A percentile compares a stretch with the other conserved stretches of the same genome.
Conservation (phyloP, 345 rosid genomes). For the Turnera subulata region DNA sequence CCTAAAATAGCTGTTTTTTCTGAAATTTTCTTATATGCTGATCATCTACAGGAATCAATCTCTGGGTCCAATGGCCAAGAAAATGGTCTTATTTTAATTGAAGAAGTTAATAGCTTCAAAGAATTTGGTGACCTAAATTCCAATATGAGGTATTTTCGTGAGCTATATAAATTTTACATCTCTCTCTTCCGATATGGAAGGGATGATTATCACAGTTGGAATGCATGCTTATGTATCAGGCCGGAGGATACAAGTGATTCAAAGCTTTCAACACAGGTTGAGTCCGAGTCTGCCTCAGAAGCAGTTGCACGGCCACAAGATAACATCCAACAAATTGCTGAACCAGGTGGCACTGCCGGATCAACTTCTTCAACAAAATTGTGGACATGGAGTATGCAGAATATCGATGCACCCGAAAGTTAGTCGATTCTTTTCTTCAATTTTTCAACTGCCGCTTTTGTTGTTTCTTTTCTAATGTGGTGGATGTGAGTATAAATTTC, state of each 20-base stretch:
- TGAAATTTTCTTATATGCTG: slow-evolving; percentile 6
- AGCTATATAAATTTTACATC: slow-evolving; percentile 16
- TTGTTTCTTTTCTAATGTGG: neutral
- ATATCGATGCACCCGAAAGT: slow-evolving; percentile 72
- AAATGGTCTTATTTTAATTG: slow-evolving; percentile 47
- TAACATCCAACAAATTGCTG: slow-evolving; percentile 27
- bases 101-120: slow-evolving; percentile 36
- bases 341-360: slow-evolving; percentile 22
- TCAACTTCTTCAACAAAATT: slow-evolving; percentile 38
- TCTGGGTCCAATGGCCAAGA: slow-evolving; percentile 52
- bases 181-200: slow-evolving; percentile 10
- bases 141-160: slow-evolving; percentile 44
- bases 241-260: slow-evolving; percentile 37
- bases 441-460: slow-evolving; percentile 13
- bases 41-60: slow-evolving; percentile 42
- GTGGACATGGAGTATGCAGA: slow-evolving; percentile 53
- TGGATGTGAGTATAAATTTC: neutral
- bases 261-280: slow-evolving; percentile 28
- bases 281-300: slow-evolving; percentile 32
- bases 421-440: slow-evolving; percentile 24
- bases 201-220: slow-evolving; percentile 7
- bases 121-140: slow-evolving; percentile 31
- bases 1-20: neutral
- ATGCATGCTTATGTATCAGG: slow-evolving; percentile 42
- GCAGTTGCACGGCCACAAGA: slow-evolving; percentile 26